Evolutionary conservation across 345 rosid species (phyloP).

Genomic region (Gossypium stocksii): DNA sequence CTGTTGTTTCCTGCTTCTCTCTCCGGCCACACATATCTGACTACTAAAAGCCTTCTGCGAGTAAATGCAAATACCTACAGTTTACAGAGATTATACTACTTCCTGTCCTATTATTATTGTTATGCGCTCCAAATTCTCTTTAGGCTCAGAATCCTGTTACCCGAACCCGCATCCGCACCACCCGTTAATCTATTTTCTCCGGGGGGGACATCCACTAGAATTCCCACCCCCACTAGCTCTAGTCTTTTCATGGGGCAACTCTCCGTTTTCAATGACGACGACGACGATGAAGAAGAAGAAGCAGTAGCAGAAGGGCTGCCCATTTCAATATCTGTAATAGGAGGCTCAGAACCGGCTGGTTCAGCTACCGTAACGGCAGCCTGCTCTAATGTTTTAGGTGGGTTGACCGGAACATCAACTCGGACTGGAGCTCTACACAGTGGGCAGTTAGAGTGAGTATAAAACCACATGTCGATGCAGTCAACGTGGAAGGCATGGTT

Average conservation of each 20-base stretch:
- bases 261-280: constrained; percentile 19
- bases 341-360: constrained; percentile 7
- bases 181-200: constrained; percentile 20
- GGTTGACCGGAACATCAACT: constrained; percentile 3
- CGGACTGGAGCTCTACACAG: constrained; percentile 73
- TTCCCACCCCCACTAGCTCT: constrained; percentile 17
- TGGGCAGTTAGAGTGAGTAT: constrained; percentile 68
- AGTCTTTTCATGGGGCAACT: constrained; percentile 22
- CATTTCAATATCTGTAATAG: constrained; percentile 17
- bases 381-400: constrained; percentile 14
- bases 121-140: constrained; percentile 37
- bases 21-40: neutral
- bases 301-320: constrained; percentile 27
- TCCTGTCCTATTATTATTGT: neutral
- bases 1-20: neutral
- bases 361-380: neutral
- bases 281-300: neutral
- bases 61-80: neutral
- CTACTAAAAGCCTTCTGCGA: neutral
- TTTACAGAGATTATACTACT: neutral
- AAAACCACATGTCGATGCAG: constrained; percentile 86
- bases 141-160: constrained; percentile 28
- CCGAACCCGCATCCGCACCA: constrained; percentile 21
- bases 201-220: constrained; percentile 30
- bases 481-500: constrained; percentile 69